Conservation (phyloP, 2,329 filamentous ascomycete genomes). For the Colletotrichum acutatum region DNA sequence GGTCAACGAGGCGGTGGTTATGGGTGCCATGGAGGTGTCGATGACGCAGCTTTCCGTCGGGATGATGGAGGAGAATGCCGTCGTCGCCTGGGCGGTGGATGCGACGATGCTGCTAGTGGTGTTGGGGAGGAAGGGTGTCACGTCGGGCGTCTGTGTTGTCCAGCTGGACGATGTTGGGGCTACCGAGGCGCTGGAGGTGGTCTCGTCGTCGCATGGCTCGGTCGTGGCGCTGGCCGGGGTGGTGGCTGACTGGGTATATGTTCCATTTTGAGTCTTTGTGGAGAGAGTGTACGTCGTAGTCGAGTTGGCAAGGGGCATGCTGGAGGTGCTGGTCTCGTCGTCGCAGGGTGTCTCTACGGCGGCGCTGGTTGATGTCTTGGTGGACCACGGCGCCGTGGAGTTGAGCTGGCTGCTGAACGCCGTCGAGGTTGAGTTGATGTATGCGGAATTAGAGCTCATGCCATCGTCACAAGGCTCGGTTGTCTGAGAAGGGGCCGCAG, state of each 20-base stretch:
- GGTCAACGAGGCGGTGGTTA: conserved; percentile 41
- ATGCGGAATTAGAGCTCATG: background rate
- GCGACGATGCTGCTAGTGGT: background rate
- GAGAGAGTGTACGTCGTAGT: background rate
- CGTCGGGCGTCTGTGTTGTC: conserved; percentile 11
- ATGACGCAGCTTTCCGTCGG: conserved; percentile 41
- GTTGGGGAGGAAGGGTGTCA: conserved; percentile 10
- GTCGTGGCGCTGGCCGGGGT: background rate
- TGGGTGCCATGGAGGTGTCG: conserved; percentile 46
- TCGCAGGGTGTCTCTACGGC: background rate
- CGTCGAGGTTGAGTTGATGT: background rate
- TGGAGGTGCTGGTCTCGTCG: background rate
- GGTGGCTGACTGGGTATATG: background rate
- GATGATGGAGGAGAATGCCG: background rate
- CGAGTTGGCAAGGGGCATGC: background rate
- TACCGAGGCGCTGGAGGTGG: background rate
- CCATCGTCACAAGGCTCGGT: conserved; percentile 26
- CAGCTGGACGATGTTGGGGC: background rate
- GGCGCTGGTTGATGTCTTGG: background rate
- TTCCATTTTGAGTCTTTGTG: background rate
- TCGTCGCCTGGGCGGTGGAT: conserved; percentile 25
- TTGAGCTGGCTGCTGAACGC: background rate
- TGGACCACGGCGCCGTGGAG: background rate
- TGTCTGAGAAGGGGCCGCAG: background rate
- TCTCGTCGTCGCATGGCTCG: background rate